Evolutionary conservation across 805 yeast species (phyloP).

Genomic region (Yamadazyma endophytica): DNA sequence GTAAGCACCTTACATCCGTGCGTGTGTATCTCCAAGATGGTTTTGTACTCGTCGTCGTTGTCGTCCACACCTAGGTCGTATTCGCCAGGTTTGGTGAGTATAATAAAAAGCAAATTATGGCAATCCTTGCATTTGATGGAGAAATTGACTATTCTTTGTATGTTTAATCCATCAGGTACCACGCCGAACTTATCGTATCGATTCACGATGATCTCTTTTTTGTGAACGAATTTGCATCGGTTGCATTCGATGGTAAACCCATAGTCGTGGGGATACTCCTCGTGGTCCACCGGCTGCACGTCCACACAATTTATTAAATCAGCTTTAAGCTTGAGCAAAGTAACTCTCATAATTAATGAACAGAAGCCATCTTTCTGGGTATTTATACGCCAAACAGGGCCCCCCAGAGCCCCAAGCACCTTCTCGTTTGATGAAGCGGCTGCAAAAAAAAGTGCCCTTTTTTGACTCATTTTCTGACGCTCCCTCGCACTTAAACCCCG

Average conservation of each 20-base stretch:
- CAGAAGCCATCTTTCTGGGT: too few species aligned
- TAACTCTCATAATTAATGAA: slow-evolving; percentile 9
- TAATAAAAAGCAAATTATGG: slow-evolving; percentile 5
- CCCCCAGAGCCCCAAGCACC: too few species aligned
- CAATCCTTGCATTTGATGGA: slow-evolving; percentile 11
- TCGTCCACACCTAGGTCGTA: background rate
- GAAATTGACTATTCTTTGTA: slow-evolving; percentile 8
- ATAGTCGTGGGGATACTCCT: slow-evolving; percentile 14
- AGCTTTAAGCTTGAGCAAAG: slow-evolving; percentile 8
- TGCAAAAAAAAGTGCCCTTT: too few species aligned
- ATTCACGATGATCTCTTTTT: slow-evolving; percentile 5
- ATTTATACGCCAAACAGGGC: too few species aligned
- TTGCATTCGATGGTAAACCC: slow-evolving; percentile 8
- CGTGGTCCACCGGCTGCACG: slow-evolving; percentile 11
- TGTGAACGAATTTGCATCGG: slow-evolving; percentile 6
- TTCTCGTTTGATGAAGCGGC: too few species aligned
- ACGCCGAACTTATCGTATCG: slow-evolving; percentile 7
- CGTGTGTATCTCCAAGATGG: slow-evolving; percentile 8
- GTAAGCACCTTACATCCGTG: slow-evolving; percentile 8
- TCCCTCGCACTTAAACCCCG: too few species aligned
- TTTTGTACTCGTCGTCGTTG: slow-evolving; percentile 1
- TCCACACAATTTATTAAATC: slow-evolving; percentile 10
- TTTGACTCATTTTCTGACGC: too few species aligned
- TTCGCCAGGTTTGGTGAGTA: slow-evolving; percentile 2
- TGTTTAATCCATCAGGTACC: background rate